Evolutionary conservation across 768 basidiomycete genomes (phyloP), one percentile per base, ranked within the genome.

Genomic region (Asterophora parasitica): DNA sequence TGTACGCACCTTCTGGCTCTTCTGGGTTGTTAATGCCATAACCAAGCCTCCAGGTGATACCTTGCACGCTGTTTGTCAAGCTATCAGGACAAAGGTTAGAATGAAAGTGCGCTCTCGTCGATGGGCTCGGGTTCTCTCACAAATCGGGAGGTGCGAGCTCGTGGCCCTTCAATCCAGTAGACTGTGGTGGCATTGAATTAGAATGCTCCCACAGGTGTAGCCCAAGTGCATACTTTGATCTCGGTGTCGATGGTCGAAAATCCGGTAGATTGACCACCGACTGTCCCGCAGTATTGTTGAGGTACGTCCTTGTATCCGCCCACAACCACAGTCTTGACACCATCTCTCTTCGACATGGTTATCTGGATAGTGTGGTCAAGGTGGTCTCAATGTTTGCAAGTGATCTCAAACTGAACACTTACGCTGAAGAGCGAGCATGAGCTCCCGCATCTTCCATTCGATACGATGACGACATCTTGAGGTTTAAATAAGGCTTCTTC

Each of bases 201-300:
- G 6, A 38, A 44, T 31, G n/a, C n/a, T n/a, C 30, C 8, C 4
- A 9, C 8, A 31, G 4, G 9, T 34, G 4, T 9, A 15, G n/a
- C 10, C 5, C 10, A 15, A 4, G 7, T 11, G 37, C 58, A 26
- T 46, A 72, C 73, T 69, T 81, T 81, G 51, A 82, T 69, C 59
- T 81, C 75, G 7, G 78, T 79, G 55, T 82, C 78, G 8, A 83
- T 76, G n/a, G 67, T 72, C 0, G 75, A 68, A 58, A 77, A 83
- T 46, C 74, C 73, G 3, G 75, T 75, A 3, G 77, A 79, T 63
- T 83, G 77, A 0, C 80, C 81, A 7, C 79, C 81, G 23, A 82
- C 81, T 33, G 73, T 76, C n/a, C 81, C 81, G 48, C 78, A 81
- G 57, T 81, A 82, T 52, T 81, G 70, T 56, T 82, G 81, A 23